Evolutionary conservation across 345 rosid species (phyloP), one percentile per base, ranked within the genome.

Genomic region (Linum lewisii): DNA sequence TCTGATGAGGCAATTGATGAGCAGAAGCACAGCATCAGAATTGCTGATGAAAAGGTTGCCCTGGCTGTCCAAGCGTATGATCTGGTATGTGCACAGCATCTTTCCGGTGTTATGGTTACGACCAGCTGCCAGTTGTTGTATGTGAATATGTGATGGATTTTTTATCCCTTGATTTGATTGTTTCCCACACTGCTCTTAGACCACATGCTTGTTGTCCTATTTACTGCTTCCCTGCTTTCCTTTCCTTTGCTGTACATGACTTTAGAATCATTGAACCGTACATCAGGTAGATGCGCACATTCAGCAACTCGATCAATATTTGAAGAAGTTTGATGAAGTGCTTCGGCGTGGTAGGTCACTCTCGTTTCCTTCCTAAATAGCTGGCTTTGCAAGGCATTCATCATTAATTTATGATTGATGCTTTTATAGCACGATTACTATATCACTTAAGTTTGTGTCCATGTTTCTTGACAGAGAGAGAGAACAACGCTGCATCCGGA

Each of bases 1-100:
- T 89, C 99, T 0, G 95, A 89, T 24, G 97, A 87, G 26, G 85
- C 82, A 52, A 77, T 93, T 56, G 99, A 93, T 45, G 97, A 93
- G 72, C 99, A 93, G 75, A 86, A 84, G 73, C 99, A 93, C 80
- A 77, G 92, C 63, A 68, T 89, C 67, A 75, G 99, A 62, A 87
- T 93, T 69, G 99, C 97, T 2, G 97, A 93, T 72, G 99, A 93
- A 77, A 93, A 93, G 72, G 86, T 93, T 50, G 81, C 94, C 1
- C 72, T 89, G 78, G 95, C 97, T 75, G 70, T 75, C 63, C 99
- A 93, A 61, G 90, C 92, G 6, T 93, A 93, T 79, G 99, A 89
- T 80, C 73, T 93, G 87, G 99, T 89, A 81, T 37, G 69, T 65
- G 13, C 32, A n/a, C n/a, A 36, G n/a, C 13, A 6, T 32, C 20